phyloP scores from a whole-genome alignment of 2,329 filamentous ascomycete species.

The Zalaria sp. region DNA sequence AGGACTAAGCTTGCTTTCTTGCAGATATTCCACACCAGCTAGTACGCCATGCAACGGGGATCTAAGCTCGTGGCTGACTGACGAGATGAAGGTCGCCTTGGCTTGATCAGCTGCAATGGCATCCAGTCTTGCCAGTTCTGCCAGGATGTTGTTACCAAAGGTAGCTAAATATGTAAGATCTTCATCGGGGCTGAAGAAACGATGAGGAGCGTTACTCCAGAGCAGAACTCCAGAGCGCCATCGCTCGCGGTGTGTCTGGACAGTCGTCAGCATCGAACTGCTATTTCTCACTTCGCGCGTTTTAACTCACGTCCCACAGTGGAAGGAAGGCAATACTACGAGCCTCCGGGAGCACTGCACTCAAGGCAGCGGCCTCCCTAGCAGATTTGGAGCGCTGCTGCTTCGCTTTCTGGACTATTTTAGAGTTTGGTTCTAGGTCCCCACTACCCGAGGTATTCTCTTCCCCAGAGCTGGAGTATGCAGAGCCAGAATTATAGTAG shows the following conservation, averaged over 20 bases:
- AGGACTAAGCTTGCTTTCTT: conserved; percentile 25
- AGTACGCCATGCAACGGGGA: conserved; percentile 33
- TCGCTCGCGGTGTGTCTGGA: conserved; percentile 1
- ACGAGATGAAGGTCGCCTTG: conserved; percentile 37
- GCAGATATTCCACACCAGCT: conserved; percentile 36
- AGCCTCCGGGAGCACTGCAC: conserved; percentile 23
- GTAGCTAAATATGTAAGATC: conserved; percentile 22
- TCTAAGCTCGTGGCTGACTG: conserved; percentile 37
- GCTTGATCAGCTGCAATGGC: conserved; percentile 27
- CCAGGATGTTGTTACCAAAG: conserved; percentile 24
- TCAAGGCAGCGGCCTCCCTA: conserved; percentile 1
- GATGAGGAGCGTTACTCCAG: conserved; percentile 26
- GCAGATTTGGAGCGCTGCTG: not conserved
- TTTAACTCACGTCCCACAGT: conserved; percentile 26
- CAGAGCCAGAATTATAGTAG: conserved; percentile 8
- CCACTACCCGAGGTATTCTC: not conserved
- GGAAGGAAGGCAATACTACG: conserved; percentile 37
- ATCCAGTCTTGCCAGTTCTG: conserved; percentile 22
- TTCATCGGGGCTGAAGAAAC: conserved; percentile 19
- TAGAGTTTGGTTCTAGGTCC: no score
- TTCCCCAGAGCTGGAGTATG: conserved; percentile 10
- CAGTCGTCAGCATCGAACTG: not conserved
- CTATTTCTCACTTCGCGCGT: no score
- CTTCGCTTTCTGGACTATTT: no score
- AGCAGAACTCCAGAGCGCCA: conserved; percentile 13